Base-by-base conservation (phyloP, 2,329 filamentous ascomycete species). In the Talaromyces sp. region DNA sequence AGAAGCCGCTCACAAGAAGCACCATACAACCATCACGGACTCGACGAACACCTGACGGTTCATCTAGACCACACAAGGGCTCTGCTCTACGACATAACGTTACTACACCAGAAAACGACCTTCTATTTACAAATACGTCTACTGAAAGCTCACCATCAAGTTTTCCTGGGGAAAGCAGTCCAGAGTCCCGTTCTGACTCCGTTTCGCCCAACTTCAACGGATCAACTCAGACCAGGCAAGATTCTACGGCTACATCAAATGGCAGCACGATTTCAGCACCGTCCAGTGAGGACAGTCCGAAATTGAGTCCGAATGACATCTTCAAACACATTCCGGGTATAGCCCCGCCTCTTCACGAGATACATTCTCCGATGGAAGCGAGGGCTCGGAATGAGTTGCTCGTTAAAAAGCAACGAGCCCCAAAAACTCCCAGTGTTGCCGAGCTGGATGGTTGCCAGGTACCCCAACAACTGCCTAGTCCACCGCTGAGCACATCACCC, bases 371-470 rank as follows among this genome's bases (percentile, higher is more conserved):
- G 14, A 52, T 31, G 17, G 24, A 51, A 50, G 53, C 35, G 11
- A 58, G 59, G 51, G 46, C 58, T 46, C 58, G 48, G 46, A 65
- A 59, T 54, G 24, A 31, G 19, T 29, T 27, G 17, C 27, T 21
- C 21, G 41, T 27, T n/a, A 60, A 58, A 31, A 56, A 60, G n/a
- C 50, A 57, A 27, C 63, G 59, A 56, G 61, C 68, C 1, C 53
- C 67, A 24, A 65, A 62, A 57, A 63, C 69, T 8, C 51, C 67
- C 5, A 70, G 71, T 60, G 69, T 74, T 19, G 73, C 73, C 3
- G 73, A 75, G 56, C 59, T 75, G 31, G 73, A 75, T 52, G 72
- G 73, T 9, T 63, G 68, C 27, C 73, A 75, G 59, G 65, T 75
- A 4, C 59, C 65, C 19, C 67, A 62, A 10, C 61, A 60, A 21